These are phyloP conservation scores for Quercus bicolor DNA, from an alignment of 306 rosid genomes.

Conservation along the genomic window DNA sequence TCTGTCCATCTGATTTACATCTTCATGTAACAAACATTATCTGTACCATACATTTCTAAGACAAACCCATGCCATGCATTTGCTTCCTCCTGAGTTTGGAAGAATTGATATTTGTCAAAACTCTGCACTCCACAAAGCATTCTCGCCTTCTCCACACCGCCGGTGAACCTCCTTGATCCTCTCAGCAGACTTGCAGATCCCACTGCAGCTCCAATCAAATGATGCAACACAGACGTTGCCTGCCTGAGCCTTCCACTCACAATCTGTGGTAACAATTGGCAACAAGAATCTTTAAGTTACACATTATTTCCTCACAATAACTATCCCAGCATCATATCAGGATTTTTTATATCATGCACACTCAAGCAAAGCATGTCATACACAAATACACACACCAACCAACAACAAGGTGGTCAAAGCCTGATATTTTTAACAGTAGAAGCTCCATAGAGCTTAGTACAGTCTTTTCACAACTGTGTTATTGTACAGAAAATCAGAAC, in stretches of 20 bases:
- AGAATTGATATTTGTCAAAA: slow-evolving; percentile 25
- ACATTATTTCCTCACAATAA: neutral
- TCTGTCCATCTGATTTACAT: slow-evolving; percentile 22
- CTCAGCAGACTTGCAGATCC: slow-evolving; percentile 56
- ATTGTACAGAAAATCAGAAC: too few species aligned
- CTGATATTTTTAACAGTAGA: neutral
- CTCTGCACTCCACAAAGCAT: slow-evolving; percentile 45
- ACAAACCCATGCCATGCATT: slow-evolving; percentile 15
- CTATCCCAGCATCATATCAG: neutral
- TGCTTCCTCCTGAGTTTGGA: slow-evolving; percentile 28
- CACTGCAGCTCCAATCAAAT: slow-evolving; percentile 65
- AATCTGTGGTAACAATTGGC: slow-evolving; percentile 36
- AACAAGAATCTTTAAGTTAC: neutral
- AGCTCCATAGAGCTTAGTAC: too few species aligned
- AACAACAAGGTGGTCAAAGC: neutral
- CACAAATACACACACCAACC: neutral
- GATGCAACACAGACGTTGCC: slow-evolving; percentile 59
- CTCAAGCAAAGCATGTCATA: neutral
- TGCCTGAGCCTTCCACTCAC: slow-evolving; percentile 68
- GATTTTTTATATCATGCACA: neutral
- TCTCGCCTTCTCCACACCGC: slow-evolving; percentile 61
- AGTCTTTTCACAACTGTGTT: too few species aligned
- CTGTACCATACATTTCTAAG: neutral
- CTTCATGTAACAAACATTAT: slow-evolving; percentile 1
- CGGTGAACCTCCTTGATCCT: slow-evolving; percentile 62